These are phyloP conservation scores for Cryptococcus sp. DNA, from an alignment of 1,284 basidiomycete genomes.

Conservation along the genomic window DNA sequence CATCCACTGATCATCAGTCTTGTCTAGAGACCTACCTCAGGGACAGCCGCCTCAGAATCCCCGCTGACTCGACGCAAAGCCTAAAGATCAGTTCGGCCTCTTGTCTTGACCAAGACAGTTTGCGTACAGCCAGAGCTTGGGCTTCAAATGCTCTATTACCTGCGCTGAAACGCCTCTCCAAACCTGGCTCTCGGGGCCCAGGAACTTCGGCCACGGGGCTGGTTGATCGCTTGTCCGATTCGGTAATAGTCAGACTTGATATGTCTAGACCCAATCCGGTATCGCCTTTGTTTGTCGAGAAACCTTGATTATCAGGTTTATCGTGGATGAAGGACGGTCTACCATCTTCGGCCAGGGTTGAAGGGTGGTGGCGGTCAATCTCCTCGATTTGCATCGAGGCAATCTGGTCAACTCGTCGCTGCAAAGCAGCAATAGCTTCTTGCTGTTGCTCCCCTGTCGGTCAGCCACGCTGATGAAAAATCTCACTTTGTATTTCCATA, in stretches of 20 bases:
- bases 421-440: conserved; percentile 71
- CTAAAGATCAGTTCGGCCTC: conserved; percentile 6
- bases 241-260: too few relatives aligned
- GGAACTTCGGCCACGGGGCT: too few relatives aligned
- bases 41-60: conserved; percentile 12
- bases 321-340: not conserved
- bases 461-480: not conserved
- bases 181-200: too few relatives aligned
- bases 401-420: conserved; percentile 57
- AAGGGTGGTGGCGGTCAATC: conserved; percentile 10
- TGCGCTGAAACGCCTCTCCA: not conserved
- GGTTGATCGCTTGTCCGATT: too few relatives aligned
- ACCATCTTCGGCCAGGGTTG: not conserved
- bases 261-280: too few relatives aligned
- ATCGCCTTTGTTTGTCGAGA: too few relatives aligned
- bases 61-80: conserved; percentile 20
- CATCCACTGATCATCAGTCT: not conserved
- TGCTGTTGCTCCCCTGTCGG: conserved; percentile 62
- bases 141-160: conserved; percentile 18
- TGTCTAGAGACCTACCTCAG: conserved; percentile 29
- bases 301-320: too few relatives aligned
- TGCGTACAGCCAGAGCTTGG: conserved; percentile 25
- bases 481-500: conserved; percentile 39
- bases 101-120: not conserved
- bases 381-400: conserved; percentile 10